Evolutionary conservation across 192 early-diverging fungal species (phyloP).

Genomic region (Entophlyctis luteolus): DNA sequence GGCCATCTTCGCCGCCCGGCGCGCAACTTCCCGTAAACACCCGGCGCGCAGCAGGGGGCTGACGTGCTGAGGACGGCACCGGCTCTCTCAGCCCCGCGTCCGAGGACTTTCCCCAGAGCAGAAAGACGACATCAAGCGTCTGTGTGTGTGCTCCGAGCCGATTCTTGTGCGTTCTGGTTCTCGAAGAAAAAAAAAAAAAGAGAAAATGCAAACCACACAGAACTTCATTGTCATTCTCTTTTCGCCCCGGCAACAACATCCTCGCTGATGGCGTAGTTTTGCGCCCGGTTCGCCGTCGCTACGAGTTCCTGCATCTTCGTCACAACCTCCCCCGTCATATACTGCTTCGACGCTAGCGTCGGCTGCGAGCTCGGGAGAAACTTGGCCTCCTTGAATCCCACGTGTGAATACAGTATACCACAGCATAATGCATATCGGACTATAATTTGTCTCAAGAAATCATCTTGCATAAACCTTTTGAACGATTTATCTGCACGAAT

Average conservation of each 20-base stretch:
- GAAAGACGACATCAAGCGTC: not conserved
- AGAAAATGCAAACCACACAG: not conserved
- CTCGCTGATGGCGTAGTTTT: constrained; percentile 30
- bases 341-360: constrained; percentile 53
- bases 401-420: constrained; percentile 66
- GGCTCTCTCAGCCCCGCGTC: constrained; percentile 14
- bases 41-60: not conserved
- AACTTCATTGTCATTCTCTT: not conserved
- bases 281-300: constrained; percentile 23
- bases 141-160: not conserved
- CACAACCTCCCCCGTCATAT: constrained; percentile 59
- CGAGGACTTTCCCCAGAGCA: constrained; percentile 15
- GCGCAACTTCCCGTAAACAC: not conserved
- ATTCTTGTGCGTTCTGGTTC: not conserved
- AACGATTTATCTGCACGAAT: constrained; percentile 51
- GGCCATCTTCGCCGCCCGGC: constrained; percentile 3
- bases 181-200: not conserved
- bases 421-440: constrained; percentile 76
- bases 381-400: constrained; percentile 55
- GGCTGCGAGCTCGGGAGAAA: constrained; percentile 65
- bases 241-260: not conserved
- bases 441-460: constrained; percentile 87
- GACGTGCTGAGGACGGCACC: not conserved
- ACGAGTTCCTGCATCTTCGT: constrained; percentile 51
- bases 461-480: constrained; percentile 79